These are phyloP conservation scores for Apiospora kogelbergensis DNA, from an alignment of 2,329 filamentous ascomycete species.

Conservation along the genomic window DNA sequence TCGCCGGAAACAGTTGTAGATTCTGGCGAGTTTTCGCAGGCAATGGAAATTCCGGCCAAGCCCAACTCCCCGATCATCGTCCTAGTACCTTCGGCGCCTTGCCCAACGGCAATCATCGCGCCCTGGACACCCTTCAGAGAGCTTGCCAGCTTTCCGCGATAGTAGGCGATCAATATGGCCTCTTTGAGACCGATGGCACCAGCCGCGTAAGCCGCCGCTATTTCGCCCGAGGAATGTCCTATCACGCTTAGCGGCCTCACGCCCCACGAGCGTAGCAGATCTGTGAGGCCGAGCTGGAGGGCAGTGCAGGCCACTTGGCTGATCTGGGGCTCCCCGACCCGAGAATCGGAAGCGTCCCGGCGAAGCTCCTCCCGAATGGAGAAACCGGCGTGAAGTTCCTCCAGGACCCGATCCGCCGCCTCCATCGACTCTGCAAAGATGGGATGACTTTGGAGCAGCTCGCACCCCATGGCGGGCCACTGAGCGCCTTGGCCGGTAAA, in stretches of 20 bases:
- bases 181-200: constrained; percentile 16
- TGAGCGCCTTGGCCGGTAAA: constrained; percentile 41
- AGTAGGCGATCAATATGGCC: constrained; percentile 19
- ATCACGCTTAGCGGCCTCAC: constrained; percentile 29
- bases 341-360: constrained; percentile 17
- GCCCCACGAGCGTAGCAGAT: constrained; percentile 31
- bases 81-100: neutral
- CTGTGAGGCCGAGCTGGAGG: constrained; percentile 42
- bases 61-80: too few relatives aligned
- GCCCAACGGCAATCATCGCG: constrained; percentile 31
- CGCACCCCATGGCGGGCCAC: constrained; percentile 34
- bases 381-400: constrained; percentile 17
- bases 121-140: constrained; percentile 16
- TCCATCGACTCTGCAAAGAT: constrained; percentile 20
- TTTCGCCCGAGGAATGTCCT: constrained; percentile 40
- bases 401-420: constrained; percentile 11
- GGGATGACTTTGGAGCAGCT: constrained; percentile 23
- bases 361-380: constrained; percentile 12
- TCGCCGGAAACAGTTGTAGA: constrained; percentile 34
- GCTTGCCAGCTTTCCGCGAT: constrained; percentile 13
- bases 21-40: constrained; percentile 31
- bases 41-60: constrained; percentile 18
- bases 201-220: constrained; percentile 34
- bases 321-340: constrained; percentile 23
- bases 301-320: constrained; percentile 43